Evolutionary conservation across 2,329 filamentous ascomycete genomes (phyloP).

Genomic region (Pezicula neosporulosa): DNA sequence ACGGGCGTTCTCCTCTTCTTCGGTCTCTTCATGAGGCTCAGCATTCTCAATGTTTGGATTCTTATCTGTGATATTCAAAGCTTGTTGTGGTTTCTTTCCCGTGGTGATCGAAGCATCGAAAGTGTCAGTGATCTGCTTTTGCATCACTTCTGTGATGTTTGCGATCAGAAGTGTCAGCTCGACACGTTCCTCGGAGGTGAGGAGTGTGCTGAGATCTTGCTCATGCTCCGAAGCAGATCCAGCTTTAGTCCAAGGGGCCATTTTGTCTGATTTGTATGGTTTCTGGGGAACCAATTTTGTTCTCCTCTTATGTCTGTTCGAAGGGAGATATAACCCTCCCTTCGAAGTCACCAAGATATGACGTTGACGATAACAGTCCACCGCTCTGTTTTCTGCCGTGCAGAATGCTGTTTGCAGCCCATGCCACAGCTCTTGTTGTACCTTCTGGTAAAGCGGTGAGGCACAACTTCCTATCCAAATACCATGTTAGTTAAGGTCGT

Average conservation of each 20-base stretch:
- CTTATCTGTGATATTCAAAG: slow-evolving; percentile 28
- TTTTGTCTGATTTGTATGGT: slow-evolving; percentile 7
- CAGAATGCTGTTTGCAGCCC: too few relatives aligned
- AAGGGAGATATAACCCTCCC: too few relatives aligned
- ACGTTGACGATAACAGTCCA: too few relatives aligned
- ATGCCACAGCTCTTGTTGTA: too few relatives aligned
- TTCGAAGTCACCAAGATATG: too few relatives aligned
- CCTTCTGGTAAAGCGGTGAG: too few relatives aligned
- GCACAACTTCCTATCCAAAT: too few relatives aligned
- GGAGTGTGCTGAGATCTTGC: slow-evolving; percentile 25
- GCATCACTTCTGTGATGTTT: slow-evolving; percentile 52
- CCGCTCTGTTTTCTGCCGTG: too few relatives aligned
- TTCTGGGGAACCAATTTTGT: not conserved
- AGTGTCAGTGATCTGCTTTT: slow-evolving; percentile 45
- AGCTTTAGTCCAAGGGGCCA: slow-evolving; percentile 14
- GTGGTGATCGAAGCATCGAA: slow-evolving; percentile 39
- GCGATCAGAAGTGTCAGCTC: slow-evolving; percentile 50
- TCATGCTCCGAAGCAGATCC: slow-evolving; percentile 12
- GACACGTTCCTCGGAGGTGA: slow-evolving; percentile 25
- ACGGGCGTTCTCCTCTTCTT: slow-evolving; percentile 26
- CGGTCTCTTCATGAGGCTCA: slow-evolving; percentile 24
- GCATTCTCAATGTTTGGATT: slow-evolving; percentile 31
- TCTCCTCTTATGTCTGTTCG: not conserved
- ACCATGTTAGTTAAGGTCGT: too few relatives aligned
- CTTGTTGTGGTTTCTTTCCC: slow-evolving; percentile 23